Conservation (phyloP, 768 basidiomycete species). For the Boletus eberwhitei region DNA sequence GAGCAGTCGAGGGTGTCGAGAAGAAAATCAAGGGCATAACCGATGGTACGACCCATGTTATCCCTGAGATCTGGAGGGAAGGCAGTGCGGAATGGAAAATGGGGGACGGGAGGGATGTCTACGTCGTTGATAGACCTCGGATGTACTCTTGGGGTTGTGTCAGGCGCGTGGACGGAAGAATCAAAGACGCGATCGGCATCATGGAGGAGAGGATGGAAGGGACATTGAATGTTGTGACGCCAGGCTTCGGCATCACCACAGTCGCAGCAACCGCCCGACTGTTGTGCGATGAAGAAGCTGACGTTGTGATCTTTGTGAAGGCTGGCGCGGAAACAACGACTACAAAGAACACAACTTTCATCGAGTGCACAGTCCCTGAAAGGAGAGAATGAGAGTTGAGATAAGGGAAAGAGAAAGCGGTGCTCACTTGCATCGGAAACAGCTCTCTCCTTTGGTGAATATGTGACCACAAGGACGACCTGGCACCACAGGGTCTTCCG, state of each 20-base stretch:
- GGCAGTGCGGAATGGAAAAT: conserved; percentile 54
- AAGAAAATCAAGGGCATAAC: conserved; percentile 76
- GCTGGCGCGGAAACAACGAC: conserved; percentile 86
- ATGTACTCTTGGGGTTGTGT: conserved; percentile 42
- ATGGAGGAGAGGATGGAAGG: conserved; percentile 62
- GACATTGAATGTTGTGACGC: conserved; percentile 64
- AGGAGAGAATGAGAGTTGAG: background rate
- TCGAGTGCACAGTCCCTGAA: conserved; percentile 86
- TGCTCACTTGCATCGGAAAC: conserved; percentile 90
- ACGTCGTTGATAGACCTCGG: conserved; percentile 39
- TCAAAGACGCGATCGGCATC: conserved; percentile 11
- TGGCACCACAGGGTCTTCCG: conserved; percentile 56
- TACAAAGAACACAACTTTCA: conserved; percentile 87
- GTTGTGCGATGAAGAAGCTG: conserved; percentile 89
- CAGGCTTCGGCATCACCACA: conserved; percentile 92
- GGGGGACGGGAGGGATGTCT: conserved; percentile 57
- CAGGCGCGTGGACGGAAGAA: conserved; percentile 16
- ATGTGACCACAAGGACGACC: conserved; percentile 80
- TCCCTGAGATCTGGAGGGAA: conserved; percentile 67
- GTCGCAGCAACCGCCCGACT: conserved; percentile 92
- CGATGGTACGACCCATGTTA: conserved; percentile 71
- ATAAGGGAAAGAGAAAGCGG: background rate
- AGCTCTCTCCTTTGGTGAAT: conserved; percentile 87
- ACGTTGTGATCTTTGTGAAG: conserved; percentile 86
- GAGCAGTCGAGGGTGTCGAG: conserved; percentile 81